A percentile compares a stretch with the other conserved stretches of the same genome.
phyloP scores from a whole-genome alignment of 441 rosid species.

The Isatis lusitanica region DNA sequence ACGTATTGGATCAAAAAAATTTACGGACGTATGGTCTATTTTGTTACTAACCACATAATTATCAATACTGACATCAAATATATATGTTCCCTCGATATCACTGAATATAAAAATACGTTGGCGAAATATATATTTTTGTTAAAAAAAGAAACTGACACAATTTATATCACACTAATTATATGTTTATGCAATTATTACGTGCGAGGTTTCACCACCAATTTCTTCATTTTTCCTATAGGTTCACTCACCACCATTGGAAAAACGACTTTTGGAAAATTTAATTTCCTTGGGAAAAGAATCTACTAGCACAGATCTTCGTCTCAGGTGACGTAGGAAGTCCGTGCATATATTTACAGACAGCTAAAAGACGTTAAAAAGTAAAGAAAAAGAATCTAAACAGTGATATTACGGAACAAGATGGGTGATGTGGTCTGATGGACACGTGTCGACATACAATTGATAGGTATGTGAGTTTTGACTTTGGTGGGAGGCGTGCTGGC shows the following conservation, averaged over 20 bases:
- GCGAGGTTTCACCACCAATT: neutral
- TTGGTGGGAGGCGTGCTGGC: constrained; percentile 21
- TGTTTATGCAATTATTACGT: neutral
- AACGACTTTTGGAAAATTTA: neutral
- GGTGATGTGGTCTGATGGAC: neutral
- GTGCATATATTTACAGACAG: constrained; percentile 13
- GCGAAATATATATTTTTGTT: neutral
- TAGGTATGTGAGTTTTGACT: neutral
- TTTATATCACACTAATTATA: neutral
- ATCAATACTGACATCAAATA: neutral
- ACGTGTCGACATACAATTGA: constrained; percentile 30
- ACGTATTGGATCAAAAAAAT: too few species aligned
- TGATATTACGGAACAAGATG: constrained; percentile 10
- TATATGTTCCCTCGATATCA: neutral
- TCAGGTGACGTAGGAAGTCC: constrained; percentile 31
- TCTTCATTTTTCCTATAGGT: neutral
- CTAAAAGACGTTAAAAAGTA: constrained; percentile 5
- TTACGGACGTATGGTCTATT: neutral
- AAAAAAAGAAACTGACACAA: neutral
- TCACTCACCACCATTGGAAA: constrained; percentile 9
- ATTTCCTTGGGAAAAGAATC: constrained; percentile 9
- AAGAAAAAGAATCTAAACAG: constrained; percentile 20
- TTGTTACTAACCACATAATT: neutral
- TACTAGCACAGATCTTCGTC: constrained; percentile 1
- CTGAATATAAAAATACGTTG: neutral